Evolutionary conservation across 257 asterid genomes (phyloP).

Genomic region (Petrea volubilis): DNA sequence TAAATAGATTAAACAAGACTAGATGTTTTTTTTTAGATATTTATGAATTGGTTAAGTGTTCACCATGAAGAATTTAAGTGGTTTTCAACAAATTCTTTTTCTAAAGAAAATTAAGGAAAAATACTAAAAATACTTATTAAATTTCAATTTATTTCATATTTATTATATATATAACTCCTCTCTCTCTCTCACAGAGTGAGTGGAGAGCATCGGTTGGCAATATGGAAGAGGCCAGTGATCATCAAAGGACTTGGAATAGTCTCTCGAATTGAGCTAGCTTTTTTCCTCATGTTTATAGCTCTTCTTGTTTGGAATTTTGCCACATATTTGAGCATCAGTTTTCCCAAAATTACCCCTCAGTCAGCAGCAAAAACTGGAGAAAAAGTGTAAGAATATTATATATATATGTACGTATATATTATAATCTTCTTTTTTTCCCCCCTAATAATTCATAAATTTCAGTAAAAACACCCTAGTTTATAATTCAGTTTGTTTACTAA

Average conservation of each 20-base stretch:
- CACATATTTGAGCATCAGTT: slow-evolving; percentile 39
- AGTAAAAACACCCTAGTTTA: no score
- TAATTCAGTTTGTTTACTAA: no score
- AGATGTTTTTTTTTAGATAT: no score
- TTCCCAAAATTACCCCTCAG: slow-evolving; percentile 51
- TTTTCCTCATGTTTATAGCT: slow-evolving; percentile 75
- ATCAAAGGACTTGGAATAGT: slow-evolving; percentile 79
- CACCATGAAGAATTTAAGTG: no score
- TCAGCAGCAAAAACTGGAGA: slow-evolving; percentile 54
- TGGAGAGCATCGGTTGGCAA: slow-evolving; percentile 24
- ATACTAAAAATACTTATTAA: no score
- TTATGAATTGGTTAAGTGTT: no score
- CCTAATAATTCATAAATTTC: neutral
- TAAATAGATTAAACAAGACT: no score
- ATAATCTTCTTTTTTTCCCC: neutral
- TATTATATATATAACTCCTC: neutral
- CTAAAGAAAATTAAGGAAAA: no score
- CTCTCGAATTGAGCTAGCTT: slow-evolving; percentile 63
- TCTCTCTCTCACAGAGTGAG: slow-evolving; percentile 26
- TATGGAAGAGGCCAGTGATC: slow-evolving; percentile 74
- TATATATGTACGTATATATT: neutral
- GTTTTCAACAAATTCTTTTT: no score
- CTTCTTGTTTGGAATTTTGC: slow-evolving; percentile 69
- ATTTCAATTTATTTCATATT: neutral
- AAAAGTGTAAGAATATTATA: slow-evolving; percentile 46